phyloP scores from a whole-genome alignment of 1,139 yeast species.

The Hansenula anomala region DNA sequence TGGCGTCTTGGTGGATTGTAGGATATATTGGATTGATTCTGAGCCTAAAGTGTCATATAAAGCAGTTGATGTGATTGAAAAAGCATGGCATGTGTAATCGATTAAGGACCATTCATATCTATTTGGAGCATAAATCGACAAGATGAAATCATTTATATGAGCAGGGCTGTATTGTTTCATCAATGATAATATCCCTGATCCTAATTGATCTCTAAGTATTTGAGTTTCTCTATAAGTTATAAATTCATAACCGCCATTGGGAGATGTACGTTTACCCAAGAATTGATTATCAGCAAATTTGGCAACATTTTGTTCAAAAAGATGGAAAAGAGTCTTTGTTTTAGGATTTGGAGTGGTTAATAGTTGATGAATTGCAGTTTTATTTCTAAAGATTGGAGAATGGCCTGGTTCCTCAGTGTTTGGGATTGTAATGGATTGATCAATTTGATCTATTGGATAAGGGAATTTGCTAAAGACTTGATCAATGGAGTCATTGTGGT shows the following conservation, averaged over 20 bases:
- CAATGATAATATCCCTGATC: conserved; percentile 7
- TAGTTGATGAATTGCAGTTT: conserved; percentile 1
- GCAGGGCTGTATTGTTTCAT: conserved; percentile 1
- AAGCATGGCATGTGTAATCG: conserved; percentile 30
- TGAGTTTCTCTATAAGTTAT: conserved; percentile 5
- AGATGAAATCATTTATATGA: conserved; percentile 1
- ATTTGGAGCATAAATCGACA: conserved; percentile 10
- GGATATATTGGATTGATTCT: conserved; percentile 29
- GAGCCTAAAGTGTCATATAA: conserved; percentile 35
- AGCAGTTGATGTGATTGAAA: conserved; percentile 30
- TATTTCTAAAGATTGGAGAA: conserved; percentile 12
- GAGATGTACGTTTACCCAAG: conserved; percentile 25
- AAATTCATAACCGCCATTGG: conserved; percentile 2
- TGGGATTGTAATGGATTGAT: not conserved
- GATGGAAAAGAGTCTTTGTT: conserved; percentile 30
- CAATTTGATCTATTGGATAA: not conserved
- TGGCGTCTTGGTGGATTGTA: conserved; percentile 29
- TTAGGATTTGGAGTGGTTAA: conserved; percentile 27
- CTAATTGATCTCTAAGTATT: conserved; percentile 3
- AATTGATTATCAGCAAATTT: conserved; percentile 22
- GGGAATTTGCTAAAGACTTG: not conserved
- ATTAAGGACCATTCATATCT: conserved; percentile 12
- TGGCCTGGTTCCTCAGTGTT: conserved; percentile 4
- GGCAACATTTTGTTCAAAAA: conserved; percentile 27
- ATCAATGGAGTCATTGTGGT: not conserved